Evolutionary conservation across 495 filamentous ascomycete species (phyloP).

Genomic region (Xylaria intraflava): DNA sequence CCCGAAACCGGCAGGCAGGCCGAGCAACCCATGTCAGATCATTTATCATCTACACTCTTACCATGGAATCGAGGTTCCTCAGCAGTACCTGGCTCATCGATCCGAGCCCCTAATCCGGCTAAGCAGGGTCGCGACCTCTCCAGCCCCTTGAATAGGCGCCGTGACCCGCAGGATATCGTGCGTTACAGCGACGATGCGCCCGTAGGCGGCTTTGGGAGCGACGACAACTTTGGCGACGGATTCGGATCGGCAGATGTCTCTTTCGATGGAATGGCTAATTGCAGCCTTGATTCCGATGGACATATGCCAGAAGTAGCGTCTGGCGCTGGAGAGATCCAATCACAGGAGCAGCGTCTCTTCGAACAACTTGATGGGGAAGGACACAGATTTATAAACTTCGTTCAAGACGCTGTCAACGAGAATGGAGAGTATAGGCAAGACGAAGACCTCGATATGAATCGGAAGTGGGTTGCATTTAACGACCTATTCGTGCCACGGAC

Average conservation of each 20-base stretch:
- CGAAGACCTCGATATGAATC: constrained; percentile 31
- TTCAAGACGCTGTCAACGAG: constrained; percentile 35
- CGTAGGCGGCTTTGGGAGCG: constrained; percentile 7
- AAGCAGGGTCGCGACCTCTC: constrained; percentile 30
- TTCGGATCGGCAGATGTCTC: constrained; percentile 18
- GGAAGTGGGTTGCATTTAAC: constrained; percentile 49
- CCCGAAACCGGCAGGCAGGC: constrained; percentile 36
- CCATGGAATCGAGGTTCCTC: constrained; percentile 43
- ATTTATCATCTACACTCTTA: constrained; percentile 30
- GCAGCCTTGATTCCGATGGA: background rate
- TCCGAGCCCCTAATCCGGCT: constrained; percentile 28
- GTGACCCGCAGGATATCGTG: constrained; percentile 27
- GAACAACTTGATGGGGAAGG: constrained; percentile 32
- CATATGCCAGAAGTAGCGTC: background rate
- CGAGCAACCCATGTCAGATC: constrained; percentile 30
- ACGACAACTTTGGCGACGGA: constrained; percentile 24
- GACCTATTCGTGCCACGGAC: constrained; percentile 49
- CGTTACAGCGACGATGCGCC: constrained; percentile 35
- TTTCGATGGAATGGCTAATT: constrained; percentile 8
- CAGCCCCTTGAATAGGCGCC: constrained; percentile 34
- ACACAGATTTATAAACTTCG: constrained; percentile 49
- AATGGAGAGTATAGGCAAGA: constrained; percentile 32
- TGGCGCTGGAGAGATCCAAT: constrained; percentile 7
- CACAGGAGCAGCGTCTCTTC: constrained; percentile 4
- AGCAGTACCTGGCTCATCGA: constrained; percentile 33